Evolutionary conservation across 495 filamentous ascomycete species (phyloP).

Genomic region (Tricharina praecox): DNA sequence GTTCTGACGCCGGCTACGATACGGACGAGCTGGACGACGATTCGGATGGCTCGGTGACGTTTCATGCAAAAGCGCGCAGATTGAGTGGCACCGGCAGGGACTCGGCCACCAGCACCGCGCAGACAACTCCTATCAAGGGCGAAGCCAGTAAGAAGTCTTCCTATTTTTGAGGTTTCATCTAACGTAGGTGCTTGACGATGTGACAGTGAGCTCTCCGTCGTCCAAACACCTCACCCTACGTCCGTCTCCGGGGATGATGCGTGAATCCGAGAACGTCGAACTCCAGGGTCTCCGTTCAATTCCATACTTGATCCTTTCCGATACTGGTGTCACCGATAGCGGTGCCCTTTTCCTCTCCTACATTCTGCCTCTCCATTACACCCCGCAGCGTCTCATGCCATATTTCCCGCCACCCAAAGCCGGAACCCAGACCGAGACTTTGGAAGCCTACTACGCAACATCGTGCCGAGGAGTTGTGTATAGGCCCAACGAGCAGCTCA

Average conservation of each 20-base stretch:
- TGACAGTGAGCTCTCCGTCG: background rate
- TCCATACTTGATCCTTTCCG: constrained; percentile 22
- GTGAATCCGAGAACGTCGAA: too few relatives aligned
- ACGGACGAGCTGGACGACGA: constrained; percentile 9
- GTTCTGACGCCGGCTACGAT: constrained; percentile 18
- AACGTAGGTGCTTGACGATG: too few relatives aligned
- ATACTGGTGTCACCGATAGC: constrained; percentile 14
- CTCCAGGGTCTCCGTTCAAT: constrained; percentile 19
- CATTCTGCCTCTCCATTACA: constrained; percentile 15
- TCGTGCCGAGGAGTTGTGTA: constrained; percentile 21
- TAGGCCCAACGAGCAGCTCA: constrained; percentile 13
- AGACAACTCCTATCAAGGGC: background rate
- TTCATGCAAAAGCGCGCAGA: background rate
- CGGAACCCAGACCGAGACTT: constrained; percentile 12
- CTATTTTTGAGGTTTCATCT: too few relatives aligned
- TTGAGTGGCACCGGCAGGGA: background rate
- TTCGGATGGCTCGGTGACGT: constrained; percentile 4
- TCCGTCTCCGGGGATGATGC: too few relatives aligned
- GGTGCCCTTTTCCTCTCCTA: constrained; percentile 21
- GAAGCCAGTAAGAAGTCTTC: background rate
- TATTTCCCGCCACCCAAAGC: constrained; percentile 11
- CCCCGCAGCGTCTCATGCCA: constrained; percentile 13
- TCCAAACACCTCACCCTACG: background rate
- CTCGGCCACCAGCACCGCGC: background rate
- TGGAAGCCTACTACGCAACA: constrained; percentile 15